Evolutionary conservation across 2,329 filamentous ascomycete species (phyloP), one percentile per base, ranked within the genome.

Genomic region (Aspergillus tubingensis): DNA sequence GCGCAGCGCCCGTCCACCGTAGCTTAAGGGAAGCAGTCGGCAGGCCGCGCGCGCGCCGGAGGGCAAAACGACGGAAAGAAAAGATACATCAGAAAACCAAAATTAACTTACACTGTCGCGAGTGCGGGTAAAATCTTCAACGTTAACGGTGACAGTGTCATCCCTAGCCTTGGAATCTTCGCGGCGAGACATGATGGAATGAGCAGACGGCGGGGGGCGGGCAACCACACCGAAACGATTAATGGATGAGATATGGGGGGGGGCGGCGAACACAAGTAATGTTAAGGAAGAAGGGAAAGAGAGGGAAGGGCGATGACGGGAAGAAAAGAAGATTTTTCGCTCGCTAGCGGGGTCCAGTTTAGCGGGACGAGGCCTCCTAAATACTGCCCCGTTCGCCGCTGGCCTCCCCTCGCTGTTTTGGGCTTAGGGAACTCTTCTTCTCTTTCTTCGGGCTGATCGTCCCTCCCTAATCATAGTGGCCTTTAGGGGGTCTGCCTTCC

Each of bases 91-190:
- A 61, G 8, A 30, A n/a, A 58, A 65, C 8, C 59, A 59, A 57
- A 11, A 13, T 13, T 36, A 58, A 81, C 90, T 85, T 88, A 96
- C 92, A 74, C 87, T 88, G 75, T 96, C 91, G 71, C 91, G 86
- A 52, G 92, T 91, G 72, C 88, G 84, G 62, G 91, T 84, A 75
- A 94, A 94, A 76, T 91, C 89, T 60, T 91, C 88, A 59, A 90
- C 83, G 63, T 91, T 79, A 66, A 81, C 77, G 19, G 74, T 69
- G 43, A 79, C 70, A 44, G 72, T 72, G 65, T 68, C 71, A 51
- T 74, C 72, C 39, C 70, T 70, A 56, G 68, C 62, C 61, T 74
- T 74, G 62, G 70, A 66, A 54, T 79, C 74, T n/a, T 74, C 70
- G 62, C 75, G 76, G 57, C 68, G 65, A 60, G 74, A 63, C 74